phyloP scores from a whole-genome alignment of 78 protist genomes.

The Dictyostelium citrinum region DNA sequence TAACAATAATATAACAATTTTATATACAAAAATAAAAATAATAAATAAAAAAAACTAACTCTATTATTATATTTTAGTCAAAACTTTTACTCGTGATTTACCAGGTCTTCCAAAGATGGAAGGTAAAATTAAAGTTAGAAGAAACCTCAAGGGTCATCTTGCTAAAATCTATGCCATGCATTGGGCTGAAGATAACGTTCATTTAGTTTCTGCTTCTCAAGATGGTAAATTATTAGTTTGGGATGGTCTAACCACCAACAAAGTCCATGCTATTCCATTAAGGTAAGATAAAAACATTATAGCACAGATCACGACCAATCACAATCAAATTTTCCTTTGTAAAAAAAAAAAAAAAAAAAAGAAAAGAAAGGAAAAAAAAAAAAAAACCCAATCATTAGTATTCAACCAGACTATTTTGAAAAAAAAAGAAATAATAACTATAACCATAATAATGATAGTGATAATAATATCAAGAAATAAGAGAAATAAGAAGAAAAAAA shows the following conservation, averaged over 20 bases:
- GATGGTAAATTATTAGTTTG: slow-evolving; percentile 97
- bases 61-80: slow-evolving; percentile 26
- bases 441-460: too few relatives aligned
- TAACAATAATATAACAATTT: too few relatives aligned
- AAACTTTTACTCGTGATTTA: slow-evolving; percentile 74
- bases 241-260: slow-evolving; percentile 92
- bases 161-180: slow-evolving; percentile 96
- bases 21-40: background rate
- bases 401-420: too few relatives aligned
- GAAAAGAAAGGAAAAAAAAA: background rate
- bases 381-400: background rate
- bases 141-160: slow-evolving; percentile 93
- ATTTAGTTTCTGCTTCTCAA: slow-evolving; percentile 95
- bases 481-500: background rate
- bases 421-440: too few relatives aligned
- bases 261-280: slow-evolving; percentile 94
- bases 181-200: slow-evolving; percentile 92
- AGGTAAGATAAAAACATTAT: slow-evolving; percentile 32
- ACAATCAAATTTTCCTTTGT: background rate
- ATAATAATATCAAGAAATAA: background rate
- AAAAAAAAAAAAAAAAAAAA: background rate
- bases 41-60: background rate
- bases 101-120: slow-evolving; percentile 75
- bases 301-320: background rate
- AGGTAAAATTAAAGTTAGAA: slow-evolving; percentile 77